Evolutionary conservation across 495 filamentous ascomycete species (phyloP).

Genomic region (Neurospora sp.): DNA sequence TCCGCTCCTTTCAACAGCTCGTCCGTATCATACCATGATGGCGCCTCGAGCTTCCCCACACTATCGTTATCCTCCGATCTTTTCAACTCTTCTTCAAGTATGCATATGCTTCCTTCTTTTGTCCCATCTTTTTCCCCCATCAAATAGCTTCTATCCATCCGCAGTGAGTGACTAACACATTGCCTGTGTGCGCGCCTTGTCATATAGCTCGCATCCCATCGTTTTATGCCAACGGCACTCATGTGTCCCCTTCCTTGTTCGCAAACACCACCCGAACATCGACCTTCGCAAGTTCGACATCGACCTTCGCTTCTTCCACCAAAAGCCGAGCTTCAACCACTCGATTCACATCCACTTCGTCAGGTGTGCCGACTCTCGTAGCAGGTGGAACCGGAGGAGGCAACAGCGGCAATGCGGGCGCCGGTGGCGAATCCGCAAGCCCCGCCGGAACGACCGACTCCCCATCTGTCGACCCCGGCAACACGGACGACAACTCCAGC

Average conservation of each 20-base stretch:
- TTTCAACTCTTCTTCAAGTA: slow-evolving; percentile 35
- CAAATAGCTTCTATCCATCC: background rate
- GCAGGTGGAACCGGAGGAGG: slow-evolving; percentile 4
- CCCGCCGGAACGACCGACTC: background rate
- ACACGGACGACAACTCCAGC: slow-evolving; percentile 2
- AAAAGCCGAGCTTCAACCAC: slow-evolving; percentile 9
- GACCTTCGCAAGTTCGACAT: slow-evolving; percentile 11
- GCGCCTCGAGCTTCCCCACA: slow-evolving; percentile 25
- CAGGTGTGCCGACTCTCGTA: background rate
- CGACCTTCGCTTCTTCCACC: slow-evolving; percentile 14
- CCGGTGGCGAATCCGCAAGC: background rate
- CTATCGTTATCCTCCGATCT: slow-evolving; percentile 17
- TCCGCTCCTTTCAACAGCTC: slow-evolving; percentile 39
- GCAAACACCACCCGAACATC: slow-evolving; percentile 21
- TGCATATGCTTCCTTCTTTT: slow-evolving; percentile 6
- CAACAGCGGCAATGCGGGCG: background rate
- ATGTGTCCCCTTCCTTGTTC: slow-evolving; percentile 17
- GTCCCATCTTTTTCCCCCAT: background rate
- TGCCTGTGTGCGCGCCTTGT: background rate
- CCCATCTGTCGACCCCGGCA: background rate
- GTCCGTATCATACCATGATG: slow-evolving; percentile 6
- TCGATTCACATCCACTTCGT: slow-evolving; percentile 8
- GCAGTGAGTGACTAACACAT: slow-evolving; percentile 7
- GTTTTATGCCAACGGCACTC: slow-evolving; percentile 31
- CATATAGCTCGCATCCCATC: slow-evolving; percentile 22